These are phyloP conservation scores for Camelina sativa DNA, from an alignment of 345 rosid species.

Conservation along the genomic window DNA sequence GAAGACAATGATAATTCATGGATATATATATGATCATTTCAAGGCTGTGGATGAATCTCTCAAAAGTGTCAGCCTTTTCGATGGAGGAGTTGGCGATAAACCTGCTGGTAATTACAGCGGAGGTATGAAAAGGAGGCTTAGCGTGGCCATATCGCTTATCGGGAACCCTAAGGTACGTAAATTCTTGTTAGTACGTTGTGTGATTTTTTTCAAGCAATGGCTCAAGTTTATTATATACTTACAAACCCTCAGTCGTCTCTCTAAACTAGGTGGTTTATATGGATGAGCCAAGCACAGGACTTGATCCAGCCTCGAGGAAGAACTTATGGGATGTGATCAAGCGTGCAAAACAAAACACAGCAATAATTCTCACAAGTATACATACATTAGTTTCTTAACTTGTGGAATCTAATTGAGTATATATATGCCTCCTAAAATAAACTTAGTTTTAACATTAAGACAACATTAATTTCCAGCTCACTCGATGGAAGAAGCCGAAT, in stretches of 20 bases:
- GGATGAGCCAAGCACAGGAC: constrained; percentile 98
- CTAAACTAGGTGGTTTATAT: constrained; percentile 76
- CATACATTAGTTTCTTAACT: neutral
- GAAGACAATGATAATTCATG: constrained; percentile 14
- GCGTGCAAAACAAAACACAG: constrained; percentile 77
- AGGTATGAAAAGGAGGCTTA: constrained; percentile 97
- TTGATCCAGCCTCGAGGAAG: constrained; percentile 94
- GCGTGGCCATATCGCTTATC: constrained; percentile 92
- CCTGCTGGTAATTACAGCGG: constrained; percentile 94
- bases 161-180: constrained; percentile 78
- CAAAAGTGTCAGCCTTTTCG: constrained; percentile 65
- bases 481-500: constrained; percentile 99
- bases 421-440: neutral
- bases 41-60: constrained; percentile 98
- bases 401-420: neutral
- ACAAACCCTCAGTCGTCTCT: neutral
- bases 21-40: constrained; percentile 17
- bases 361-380: constrained; percentile 78
- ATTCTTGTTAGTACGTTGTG: neutral
- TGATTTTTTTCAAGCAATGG: neutral
- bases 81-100: constrained; percentile 88
- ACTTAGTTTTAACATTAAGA: neutral
- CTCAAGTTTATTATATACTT: neutral
- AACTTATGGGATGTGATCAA: constrained; percentile 85
- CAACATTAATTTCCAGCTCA: constrained; percentile 48